Evolutionary conservation across 208 protist species (phyloP), one percentile per base, ranked within the genome.

Genomic region (Acanthamoeba sp.): DNA sequence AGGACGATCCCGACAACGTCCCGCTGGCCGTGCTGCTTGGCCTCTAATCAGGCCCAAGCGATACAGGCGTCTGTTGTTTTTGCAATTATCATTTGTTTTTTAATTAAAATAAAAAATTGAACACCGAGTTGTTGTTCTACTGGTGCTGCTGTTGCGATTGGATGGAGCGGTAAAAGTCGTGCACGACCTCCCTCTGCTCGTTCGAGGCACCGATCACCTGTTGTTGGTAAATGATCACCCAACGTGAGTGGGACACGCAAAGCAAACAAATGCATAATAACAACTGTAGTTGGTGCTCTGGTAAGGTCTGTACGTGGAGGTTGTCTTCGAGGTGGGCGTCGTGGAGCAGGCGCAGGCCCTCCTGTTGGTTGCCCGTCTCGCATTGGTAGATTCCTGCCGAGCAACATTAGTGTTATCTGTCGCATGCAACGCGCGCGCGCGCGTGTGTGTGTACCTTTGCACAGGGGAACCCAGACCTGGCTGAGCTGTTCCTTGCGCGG

Each of bases 131-230:
- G 12, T 73, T 32, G 6, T 22, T 2, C 34, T 38, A 36, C 22
- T 73, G 64, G 27, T 16, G 34, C n/a, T 45, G 3, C 36, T 34
- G n/a, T 14, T 78, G 0, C 6, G 12, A 5, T 59, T 45, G 42
- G 24, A 52, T 18, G 24, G 42, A n/a, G 38, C 76, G 76, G 45
- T 59, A 71, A 27, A 45, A 91, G 34, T 91, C 84, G 38, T 40
- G 34, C 2, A 91, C 24, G 20, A 91, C 84, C 34, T 91, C 84
- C 14, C 84, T 7, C 55, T 91, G 84, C 38, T 91, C 84, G 55
- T 91, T 91, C n/a, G 84, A 91, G 27, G 55, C 84, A 4, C 84
- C 84, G 27, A 91, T 91, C 32, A 48, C 55, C 55, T 71, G 48
- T 20, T 16, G n/a, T 1, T 5, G 3, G 24, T 4, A 3, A 4